Base-by-base conservation (phyloP, 176 grass and related monocot species). In the Zoysia japonica region DNA sequence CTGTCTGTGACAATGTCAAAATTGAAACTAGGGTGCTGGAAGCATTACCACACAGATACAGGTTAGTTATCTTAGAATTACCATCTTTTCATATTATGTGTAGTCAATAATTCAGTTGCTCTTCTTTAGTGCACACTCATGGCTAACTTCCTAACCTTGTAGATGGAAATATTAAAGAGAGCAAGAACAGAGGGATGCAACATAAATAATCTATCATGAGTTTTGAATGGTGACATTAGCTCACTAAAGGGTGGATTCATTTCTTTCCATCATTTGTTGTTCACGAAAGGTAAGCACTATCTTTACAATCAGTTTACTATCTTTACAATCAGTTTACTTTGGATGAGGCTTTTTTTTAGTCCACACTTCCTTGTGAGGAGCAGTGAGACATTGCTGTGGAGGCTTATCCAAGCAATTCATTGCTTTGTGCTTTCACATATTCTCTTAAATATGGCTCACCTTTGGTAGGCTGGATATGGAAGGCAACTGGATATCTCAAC, bases 1-100 rank as follows among this genome's bases (percentile, higher is more conserved):
- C 68, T 49, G 19, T 55, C 67, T 88, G 47, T 85, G 50, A 89
- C 74, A 48, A 17, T 89, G 7, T 66, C 67, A 57, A 46, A 90
- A 89, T 88, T 68, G 41, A 15, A 85, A 80, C 51, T 85, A 97
- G 95, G 89, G 89, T 52, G 69, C 71, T 68, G 91, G 95, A 52
- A 38, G n/a, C 66, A 89, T 97, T 67, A 94, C 95, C 11, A 65
- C 89, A 76, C 83, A 75, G 56, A 94, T 97, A 83, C 89, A 94
- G 95, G 91, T 94, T 74, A 86, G 83, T 70, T 68, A 15, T 71
- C 79, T 80, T 38, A 14, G 14, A 71, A 62, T 78, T 7, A 77
- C 11, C 5, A 84, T 48, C 48, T 15, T 86, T 17, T 14, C 4
- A 5, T 11, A 75, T 3, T 9, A 1, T 46, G 11, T 46, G 17